Conservation (phyloP, 768 basidiomycete species). For the Lentinula edodes region DNA sequence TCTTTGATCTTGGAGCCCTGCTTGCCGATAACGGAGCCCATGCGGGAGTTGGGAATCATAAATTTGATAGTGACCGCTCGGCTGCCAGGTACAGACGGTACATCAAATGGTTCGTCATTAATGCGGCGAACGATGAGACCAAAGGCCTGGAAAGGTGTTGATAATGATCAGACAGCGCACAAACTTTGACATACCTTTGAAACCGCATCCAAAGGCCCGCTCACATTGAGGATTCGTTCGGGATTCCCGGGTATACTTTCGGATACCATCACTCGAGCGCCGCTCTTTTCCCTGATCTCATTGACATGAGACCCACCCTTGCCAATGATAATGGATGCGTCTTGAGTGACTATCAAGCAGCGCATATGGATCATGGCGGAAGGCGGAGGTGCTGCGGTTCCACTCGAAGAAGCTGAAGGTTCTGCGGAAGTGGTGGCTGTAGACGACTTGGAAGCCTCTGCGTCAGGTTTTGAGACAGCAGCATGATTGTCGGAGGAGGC, state of each 20-base stretch:
- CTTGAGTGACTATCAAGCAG: conserved; percentile 97
- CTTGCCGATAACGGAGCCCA: conserved; percentile 99
- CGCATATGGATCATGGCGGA: conserved; percentile 94
- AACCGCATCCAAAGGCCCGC: conserved; percentile 95
- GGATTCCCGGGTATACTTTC: conserved; percentile 99
- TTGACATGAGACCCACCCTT: conserved; percentile 95
- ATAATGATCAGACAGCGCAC: neutral
- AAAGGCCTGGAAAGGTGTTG: conserved; percentile 66
- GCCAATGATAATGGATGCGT: conserved; percentile 98
- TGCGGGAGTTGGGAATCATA: conserved; percentile 98
- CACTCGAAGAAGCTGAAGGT: conserved; percentile 22
- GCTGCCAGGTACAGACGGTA: conserved; percentile 95
- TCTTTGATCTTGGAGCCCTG: conserved; percentile 98
- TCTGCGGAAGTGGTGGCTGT: conserved; percentile 33
- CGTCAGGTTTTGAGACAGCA: conserved; percentile 12
- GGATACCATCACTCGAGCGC: conserved; percentile 93
- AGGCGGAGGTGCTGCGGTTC: conserved; percentile 42
- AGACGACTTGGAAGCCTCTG: neutral
- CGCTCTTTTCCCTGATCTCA: conserved; percentile 97
- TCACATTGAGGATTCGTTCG: conserved; percentile 97
- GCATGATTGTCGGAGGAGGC: conserved; percentile 39
- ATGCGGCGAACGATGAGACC: conserved; percentile 97
- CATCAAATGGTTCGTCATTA: conserved; percentile 98
- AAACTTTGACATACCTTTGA: conserved; percentile 66
- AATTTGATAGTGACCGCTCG: conserved; percentile 99